Evolutionary conservation across 495 filamentous ascomycete species (phyloP).

Genomic region (Choiromyces venosus): DNA sequence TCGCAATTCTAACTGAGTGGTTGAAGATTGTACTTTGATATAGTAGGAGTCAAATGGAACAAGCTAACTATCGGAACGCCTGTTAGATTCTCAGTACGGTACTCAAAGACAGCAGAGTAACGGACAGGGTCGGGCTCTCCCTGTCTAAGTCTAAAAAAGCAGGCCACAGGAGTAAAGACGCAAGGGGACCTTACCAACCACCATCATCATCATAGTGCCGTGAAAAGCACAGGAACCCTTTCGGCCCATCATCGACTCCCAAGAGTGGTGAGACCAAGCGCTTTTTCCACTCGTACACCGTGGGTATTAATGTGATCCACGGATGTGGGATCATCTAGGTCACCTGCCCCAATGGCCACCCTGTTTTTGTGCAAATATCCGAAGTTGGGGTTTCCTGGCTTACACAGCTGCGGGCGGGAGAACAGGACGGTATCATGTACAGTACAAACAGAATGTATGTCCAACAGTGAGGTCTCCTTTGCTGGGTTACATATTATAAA

Average conservation of each 20-base stretch:
- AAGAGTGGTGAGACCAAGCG: conserved; percentile 21
- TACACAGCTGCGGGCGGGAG: too few species aligned
- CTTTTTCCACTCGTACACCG: conserved; percentile 17
- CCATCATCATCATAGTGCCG: too few species aligned
- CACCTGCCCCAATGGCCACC: conserved; percentile 27
- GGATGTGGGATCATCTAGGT: conserved; percentile 35
- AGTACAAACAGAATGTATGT: neutral
- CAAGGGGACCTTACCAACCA: too few species aligned
- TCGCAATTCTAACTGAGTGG: neutral
- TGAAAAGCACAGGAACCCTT: neutral
- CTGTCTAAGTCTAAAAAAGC: too few species aligned
- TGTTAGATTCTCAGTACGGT: too few species aligned
- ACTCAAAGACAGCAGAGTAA: too few species aligned
- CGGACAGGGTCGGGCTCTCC: too few species aligned
- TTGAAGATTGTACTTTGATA: neutral
- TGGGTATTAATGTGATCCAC: conserved; percentile 31
- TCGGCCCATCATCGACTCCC: neutral
- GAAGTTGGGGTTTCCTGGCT: conserved; percentile 15
- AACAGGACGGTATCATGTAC: too few species aligned
- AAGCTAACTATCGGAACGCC: neutral
- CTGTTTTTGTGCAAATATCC: conserved; percentile 24
- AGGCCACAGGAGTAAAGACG: too few species aligned
- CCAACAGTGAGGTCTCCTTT: neutral
- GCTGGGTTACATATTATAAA: neutral
- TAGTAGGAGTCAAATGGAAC: neutral